Percentiles rank a stretch among this genome's conserved stretches.
Conservation (phyloP, 148 eudicot genomes). For the Camellia sinensis region DNA sequence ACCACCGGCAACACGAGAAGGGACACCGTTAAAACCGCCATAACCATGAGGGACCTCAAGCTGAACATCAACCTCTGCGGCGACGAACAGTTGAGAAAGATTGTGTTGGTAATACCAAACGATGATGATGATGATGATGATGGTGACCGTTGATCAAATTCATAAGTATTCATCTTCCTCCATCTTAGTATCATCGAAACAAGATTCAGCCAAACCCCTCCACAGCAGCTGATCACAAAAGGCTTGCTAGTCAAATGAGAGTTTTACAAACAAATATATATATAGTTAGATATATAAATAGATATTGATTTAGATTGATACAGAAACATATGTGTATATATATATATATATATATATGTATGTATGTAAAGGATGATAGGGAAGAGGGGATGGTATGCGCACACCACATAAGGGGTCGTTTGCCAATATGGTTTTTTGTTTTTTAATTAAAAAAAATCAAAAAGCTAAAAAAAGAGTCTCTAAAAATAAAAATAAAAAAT, state of each 20-base stretch:
- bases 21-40: slow-evolving; percentile 22
- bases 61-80: slow-evolving; percentile 7
- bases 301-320: too few relatives aligned
- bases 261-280: too few relatives aligned
- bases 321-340: background rate
- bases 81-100: too few relatives aligned
- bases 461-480: too few relatives aligned
- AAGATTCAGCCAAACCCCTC: too few relatives aligned
- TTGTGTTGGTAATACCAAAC: background rate
- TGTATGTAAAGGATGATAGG: background rate
- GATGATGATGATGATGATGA: too few relatives aligned
- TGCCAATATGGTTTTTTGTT: background rate
- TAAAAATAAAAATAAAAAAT: too few relatives aligned
- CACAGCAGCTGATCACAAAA: background rate
- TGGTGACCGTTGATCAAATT: background rate
- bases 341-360: background rate
- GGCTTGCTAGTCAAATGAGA: background rate
- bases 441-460: too few relatives aligned
- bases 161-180: background rate
- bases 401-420: background rate
- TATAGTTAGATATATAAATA: too few relatives aligned
- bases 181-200: background rate
- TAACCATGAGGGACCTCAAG: background rate
- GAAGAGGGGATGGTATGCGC: background rate
- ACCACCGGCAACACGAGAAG: slow-evolving; percentile 35